phyloP scores from a whole-genome alignment of 106 monocot genomes.

The Triglochin maritima region DNA sequence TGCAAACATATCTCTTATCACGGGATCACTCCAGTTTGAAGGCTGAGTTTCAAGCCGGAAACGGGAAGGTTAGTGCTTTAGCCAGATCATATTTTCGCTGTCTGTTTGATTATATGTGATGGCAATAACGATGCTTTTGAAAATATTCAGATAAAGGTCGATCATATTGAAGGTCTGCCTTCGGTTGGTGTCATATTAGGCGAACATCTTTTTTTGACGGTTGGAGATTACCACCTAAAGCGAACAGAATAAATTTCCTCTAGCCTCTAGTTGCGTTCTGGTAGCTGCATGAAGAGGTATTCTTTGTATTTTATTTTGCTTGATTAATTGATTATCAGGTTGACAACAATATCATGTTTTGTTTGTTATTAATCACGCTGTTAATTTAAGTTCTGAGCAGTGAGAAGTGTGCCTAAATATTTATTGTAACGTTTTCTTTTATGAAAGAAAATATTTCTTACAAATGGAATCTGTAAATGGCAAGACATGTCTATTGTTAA shows the following conservation, averaged over 20 bases:
- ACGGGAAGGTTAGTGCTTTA: conserved; percentile 48
- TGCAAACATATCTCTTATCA: conserved; percentile 54
- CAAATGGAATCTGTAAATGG: too few species aligned
- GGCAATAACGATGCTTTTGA: background rate
- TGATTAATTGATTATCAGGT: too few species aligned
- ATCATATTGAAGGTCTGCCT: conserved; percentile 45
- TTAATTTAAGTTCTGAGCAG: too few species aligned
- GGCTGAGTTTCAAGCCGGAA: conserved; percentile 60
- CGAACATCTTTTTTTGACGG: conserved; percentile 62
- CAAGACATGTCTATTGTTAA: too few species aligned
- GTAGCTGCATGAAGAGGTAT: background rate
- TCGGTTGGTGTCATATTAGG: conserved; percentile 40
- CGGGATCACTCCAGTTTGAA: conserved; percentile 63
- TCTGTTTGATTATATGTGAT: background rate
- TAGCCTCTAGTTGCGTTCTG: background rate
- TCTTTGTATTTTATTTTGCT: too few species aligned
- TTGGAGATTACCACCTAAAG: conserved; percentile 48
- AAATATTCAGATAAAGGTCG: conserved; percentile 57
- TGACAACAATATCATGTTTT: too few species aligned
- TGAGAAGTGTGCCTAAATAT: too few species aligned
- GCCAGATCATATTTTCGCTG: background rate
- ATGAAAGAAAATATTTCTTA: too few species aligned
- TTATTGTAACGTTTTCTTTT: too few species aligned
- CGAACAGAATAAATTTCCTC: conserved; percentile 6
- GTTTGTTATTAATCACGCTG: too few species aligned